phyloP scores from a whole-genome alignment of 148 eudicot genomes.

The Persicaria maculosa region DNA sequence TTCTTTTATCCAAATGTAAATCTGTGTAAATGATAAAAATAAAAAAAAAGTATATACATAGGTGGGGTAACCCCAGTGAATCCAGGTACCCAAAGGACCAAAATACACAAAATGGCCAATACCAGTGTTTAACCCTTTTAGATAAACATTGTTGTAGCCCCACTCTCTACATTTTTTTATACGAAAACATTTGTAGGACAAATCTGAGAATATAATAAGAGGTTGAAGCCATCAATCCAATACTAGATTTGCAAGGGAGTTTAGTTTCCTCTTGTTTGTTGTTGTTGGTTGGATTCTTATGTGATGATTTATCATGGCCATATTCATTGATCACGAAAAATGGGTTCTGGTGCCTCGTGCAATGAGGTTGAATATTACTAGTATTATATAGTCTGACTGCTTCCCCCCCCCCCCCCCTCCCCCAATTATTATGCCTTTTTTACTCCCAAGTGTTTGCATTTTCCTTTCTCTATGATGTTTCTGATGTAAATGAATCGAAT shows the following conservation, averaged over 20 bases:
- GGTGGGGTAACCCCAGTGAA: too few relatives aligned
- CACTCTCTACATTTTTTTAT: too few relatives aligned
- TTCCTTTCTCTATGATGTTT: background rate
- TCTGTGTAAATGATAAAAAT: too few relatives aligned
- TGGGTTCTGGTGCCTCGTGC: background rate
- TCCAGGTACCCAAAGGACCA: too few relatives aligned
- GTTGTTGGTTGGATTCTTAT: background rate
- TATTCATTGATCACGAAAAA: background rate
- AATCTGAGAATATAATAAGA: too few relatives aligned
- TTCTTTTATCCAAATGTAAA: background rate
- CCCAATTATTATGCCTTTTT: too few relatives aligned
- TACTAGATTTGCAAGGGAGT: background rate
- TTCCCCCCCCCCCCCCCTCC: too few relatives aligned
- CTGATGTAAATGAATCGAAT: background rate
- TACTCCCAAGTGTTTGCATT: too few relatives aligned
- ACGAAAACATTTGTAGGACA: background rate
- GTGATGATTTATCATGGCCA: background rate
- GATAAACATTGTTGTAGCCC: background rate
- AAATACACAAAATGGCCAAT: too few relatives aligned
- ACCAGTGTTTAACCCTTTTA: background rate
- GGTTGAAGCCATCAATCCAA: too few relatives aligned
- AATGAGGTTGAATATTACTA: background rate
- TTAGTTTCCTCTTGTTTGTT: constrained; percentile 1
- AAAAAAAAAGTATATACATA: too few relatives aligned
- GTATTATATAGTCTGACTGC: too few relatives aligned